phyloP scores from a whole-genome alignment of 2,329 filamentous ascomycete genomes.

The Penicillium crustosum region DNA sequence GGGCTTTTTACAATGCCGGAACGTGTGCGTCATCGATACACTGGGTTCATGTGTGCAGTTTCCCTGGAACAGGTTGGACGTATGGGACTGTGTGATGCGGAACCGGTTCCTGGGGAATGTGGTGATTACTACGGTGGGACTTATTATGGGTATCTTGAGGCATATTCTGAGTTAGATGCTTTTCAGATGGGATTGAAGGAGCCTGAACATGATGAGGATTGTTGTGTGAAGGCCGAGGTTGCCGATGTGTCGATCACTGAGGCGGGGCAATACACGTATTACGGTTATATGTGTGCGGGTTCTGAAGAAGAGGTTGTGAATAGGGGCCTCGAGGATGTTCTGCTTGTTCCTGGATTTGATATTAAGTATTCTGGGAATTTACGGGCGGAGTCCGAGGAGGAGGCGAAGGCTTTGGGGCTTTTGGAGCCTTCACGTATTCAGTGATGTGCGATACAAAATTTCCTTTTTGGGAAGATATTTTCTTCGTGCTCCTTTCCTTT shows the following conservation, averaged over 20 bases:
- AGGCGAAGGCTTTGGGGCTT: constrained; percentile 1
- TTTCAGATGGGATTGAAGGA: constrained; percentile 4
- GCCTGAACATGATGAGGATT: neutral
- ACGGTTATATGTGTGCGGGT: constrained; percentile 4
- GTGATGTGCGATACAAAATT: neutral
- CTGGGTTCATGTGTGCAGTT: neutral
- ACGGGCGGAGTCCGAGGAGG: neutral
- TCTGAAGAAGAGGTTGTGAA: neutral
- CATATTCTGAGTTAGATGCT: neutral
- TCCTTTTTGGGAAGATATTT: neutral
- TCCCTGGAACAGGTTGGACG: neutral
- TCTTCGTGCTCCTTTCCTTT: neutral
- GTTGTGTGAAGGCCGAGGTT: neutral
- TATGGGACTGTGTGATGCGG: neutral
- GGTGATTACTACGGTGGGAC: constrained; percentile 5
- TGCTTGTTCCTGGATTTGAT: constrained; percentile 2
- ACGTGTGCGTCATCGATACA: neutral
- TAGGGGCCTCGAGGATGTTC: neutral
- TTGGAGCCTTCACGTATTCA: constrained; percentile 1
- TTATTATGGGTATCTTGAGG: neutral
- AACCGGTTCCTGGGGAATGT: neutral
- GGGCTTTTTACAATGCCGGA: neutral
- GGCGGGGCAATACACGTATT: neutral
- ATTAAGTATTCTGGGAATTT: constrained; percentile 6
- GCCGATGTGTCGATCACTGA: neutral